Base-by-base conservation (phyloP, 768 basidiomycete genomes). In the Phanerochaete carnosa region DNA sequence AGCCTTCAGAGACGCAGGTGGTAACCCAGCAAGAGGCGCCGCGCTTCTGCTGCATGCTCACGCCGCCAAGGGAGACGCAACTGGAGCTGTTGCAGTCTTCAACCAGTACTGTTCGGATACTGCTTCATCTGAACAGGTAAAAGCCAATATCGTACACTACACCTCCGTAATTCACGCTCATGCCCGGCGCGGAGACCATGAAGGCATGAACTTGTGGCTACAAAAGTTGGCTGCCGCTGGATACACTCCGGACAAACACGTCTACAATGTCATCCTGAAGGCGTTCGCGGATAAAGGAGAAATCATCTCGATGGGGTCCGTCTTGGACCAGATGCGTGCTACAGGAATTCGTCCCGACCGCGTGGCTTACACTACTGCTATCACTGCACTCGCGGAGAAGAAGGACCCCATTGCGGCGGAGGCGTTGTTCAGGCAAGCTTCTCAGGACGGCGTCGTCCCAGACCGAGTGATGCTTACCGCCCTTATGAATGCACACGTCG, bases 401-500 rank as follows among this genome's bases (percentile, higher is more conserved):
- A 77, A 78, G 58, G 90, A 94, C 68, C 76, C 83, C 0, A 72
- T 80, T 13, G 83, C 83, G 26, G 90, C 90, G 0, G 86, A 91
- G 68, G 77, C 78, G 12, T 72, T 91, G 52, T 92, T 85, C 74
- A 76, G 82, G 72, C 82, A 79, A 45, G 90, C 90, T 0, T 51
- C 92, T 47, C 68, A 72, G 16, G 84, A 88, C 39, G 86, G 86
- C 16, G 68, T 93, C 57, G 70, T 73, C 16, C 89, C 89, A 2
- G 87, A 91, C 69, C 76, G 78, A 35, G 74, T 70, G 39, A 87
- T 93, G 87, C 76, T 87, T 64, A 80, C 83, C 15, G 75, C 88
- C 6, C 71, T 96, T 52, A 86, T 98, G 86, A 85, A 91, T 66
- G 93, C 89, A 0, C 85, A 95, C 68, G 88, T 92, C 52, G 86